Percentiles rank a stretch among this genome's conserved stretches.
Evolutionary conservation across 1,284 basidiomycete species (phyloP).

Genomic region (Bondarzewia mesenterica): DNA sequence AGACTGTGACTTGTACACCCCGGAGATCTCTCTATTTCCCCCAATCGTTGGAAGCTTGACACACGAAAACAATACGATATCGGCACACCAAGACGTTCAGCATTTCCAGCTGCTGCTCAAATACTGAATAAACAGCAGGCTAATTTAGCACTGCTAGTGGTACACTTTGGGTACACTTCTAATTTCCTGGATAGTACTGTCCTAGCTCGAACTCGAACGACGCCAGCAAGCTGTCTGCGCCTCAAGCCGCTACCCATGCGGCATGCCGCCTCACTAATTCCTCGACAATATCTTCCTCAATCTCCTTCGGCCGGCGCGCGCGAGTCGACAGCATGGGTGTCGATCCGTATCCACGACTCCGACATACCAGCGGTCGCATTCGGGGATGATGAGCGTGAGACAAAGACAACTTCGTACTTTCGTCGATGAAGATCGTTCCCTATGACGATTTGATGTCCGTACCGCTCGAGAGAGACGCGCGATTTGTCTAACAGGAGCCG

Average conservation of each 20-base stretch:
- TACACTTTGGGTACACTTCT: too few species aligned
- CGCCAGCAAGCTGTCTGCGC: too few species aligned
- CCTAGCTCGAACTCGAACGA: too few species aligned
- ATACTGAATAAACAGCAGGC: too few species aligned
- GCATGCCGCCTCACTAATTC: constrained; percentile 73
- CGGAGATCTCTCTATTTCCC: too few species aligned
- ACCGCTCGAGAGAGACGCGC: constrained; percentile 78
- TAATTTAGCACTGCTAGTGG: too few species aligned
- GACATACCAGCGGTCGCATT: constrained; percentile 25
- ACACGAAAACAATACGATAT: too few species aligned
- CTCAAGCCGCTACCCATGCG: constrained; percentile 54
- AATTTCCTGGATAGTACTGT: too few species aligned
- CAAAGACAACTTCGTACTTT: constrained; percentile 90
- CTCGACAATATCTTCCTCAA: constrained; percentile 86
- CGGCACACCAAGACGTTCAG: too few species aligned
- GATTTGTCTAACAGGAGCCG: constrained; percentile 87
- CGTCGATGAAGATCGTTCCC: constrained; percentile 88
- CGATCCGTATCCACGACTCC: constrained; percentile 73
- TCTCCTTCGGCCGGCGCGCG: constrained; percentile 55
- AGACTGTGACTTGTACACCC: too few species aligned
- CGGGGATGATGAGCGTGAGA: constrained; percentile 28
- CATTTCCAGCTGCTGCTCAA: too few species aligned
- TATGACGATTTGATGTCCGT: constrained; percentile 96
- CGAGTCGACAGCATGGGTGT: constrained; percentile 23
- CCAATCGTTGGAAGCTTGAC: too few species aligned